These are phyloP conservation scores for Aspergillus fumigatus DNA, from an alignment of 2,329 filamentous ascomycete species.

Conservation along the genomic window DNA sequence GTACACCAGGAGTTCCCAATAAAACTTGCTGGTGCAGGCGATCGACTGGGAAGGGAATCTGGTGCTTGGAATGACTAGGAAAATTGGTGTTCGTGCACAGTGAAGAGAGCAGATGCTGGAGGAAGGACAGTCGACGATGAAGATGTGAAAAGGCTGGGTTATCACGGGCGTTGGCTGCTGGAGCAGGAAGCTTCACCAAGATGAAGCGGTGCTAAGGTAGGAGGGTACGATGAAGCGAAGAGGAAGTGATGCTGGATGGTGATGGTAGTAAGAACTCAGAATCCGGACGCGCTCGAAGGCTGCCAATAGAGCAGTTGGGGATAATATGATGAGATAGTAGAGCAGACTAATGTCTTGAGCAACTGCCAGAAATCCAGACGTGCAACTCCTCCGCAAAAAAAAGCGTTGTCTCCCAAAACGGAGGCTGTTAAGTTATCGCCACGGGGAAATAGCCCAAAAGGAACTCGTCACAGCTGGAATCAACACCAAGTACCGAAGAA, in stretches of 20 bases:
- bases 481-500: background rate
- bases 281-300: slow-evolving; percentile 17
- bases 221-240: slow-evolving; percentile 18
- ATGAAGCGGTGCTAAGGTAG: slow-evolving; percentile 20
- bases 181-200: slow-evolving; percentile 16
- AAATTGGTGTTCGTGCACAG: slow-evolving; percentile 28
- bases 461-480: background rate
- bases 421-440: background rate
- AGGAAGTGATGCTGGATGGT: slow-evolving; percentile 19
- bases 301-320: slow-evolving; percentile 15
- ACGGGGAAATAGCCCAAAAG: background rate
- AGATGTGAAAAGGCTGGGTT: slow-evolving; percentile 25
- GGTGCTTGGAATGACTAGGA: slow-evolving; percentile 32
- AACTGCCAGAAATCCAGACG: slow-evolving; percentile 6
- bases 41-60: slow-evolving; percentile 36
- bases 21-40: slow-evolving; percentile 83
- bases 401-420: background rate
- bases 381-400: background rate
- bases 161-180: slow-evolving; percentile 18
- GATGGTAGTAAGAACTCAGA: slow-evolving; percentile 16
- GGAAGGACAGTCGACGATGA: slow-evolving; percentile 28
- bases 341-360: slow-evolving; percentile 17
- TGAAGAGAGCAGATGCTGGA: slow-evolving; percentile 31
- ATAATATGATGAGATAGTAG: slow-evolving; percentile 13
- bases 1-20: slow-evolving; percentile 84